Percentiles rank a stretch among this genome's conserved stretches.
These are phyloP conservation scores for Neopestalotiopsis sp. DNA, from an alignment of 2,329 filamentous ascomycete species.

Conservation along the genomic window DNA sequence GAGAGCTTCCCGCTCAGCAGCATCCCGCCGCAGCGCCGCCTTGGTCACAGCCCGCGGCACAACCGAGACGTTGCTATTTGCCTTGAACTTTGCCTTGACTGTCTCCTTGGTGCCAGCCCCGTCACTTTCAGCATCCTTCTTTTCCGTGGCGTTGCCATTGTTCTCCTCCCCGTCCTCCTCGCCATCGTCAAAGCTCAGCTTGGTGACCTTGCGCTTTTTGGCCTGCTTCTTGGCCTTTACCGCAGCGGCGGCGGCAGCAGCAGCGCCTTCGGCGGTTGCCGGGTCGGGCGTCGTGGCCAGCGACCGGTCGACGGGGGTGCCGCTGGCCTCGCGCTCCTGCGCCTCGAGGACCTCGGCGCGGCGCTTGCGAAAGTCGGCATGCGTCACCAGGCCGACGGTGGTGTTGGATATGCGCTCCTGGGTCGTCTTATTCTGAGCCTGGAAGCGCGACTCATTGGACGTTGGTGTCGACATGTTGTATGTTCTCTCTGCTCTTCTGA, in stretches of 20 bases:
- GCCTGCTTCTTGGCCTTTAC: conserved; percentile 44
- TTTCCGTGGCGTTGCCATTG: conserved; percentile 20
- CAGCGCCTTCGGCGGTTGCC: conserved; percentile 40
- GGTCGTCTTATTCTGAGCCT: conserved; percentile 75
- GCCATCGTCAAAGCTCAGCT: conserved; percentile 71
- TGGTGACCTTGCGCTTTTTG: conserved; percentile 52
- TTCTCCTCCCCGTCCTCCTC: conserved; percentile 53
- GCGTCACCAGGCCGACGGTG: conserved; percentile 88
- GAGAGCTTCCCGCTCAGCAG: conserved; percentile 73
- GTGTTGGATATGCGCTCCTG: conserved; percentile 83
- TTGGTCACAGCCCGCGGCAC: conserved; percentile 74
- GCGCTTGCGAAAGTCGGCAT: conserved; percentile 94
- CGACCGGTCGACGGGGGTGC: conserved; percentile 47
- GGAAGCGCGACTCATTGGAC: conserved; percentile 63
- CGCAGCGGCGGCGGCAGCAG: conserved; percentile 26
- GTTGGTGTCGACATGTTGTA: conserved; percentile 27
- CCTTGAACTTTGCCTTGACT: conserved; percentile 57
- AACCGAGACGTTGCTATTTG: conserved; percentile 64
- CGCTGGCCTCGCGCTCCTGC: conserved; percentile 76
- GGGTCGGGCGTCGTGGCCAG: conserved; percentile 51
- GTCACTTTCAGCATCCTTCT: conserved; percentile 26
- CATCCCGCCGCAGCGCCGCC: conserved; percentile 77
- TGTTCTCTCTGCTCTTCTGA: neutral
- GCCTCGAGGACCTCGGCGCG: conserved; percentile 93
- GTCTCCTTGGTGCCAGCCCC: conserved; percentile 27